Evolutionary conservation across 495 filamentous ascomycete genomes (phyloP).

Genomic region (Cetradonia linearis): DNA sequence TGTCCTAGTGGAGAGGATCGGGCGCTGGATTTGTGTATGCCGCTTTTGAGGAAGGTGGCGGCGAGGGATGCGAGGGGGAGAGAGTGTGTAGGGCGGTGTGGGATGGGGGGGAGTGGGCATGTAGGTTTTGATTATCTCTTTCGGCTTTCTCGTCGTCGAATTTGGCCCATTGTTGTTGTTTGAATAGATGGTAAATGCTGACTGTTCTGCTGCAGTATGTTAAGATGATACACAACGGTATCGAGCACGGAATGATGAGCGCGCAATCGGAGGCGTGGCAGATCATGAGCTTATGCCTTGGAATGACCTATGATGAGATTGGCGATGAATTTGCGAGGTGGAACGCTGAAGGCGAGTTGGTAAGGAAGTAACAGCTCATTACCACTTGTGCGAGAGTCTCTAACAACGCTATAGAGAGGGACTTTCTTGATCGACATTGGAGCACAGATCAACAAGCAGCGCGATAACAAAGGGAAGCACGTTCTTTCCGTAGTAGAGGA

Average conservation of each 20-base stretch:
- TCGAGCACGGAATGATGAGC: conserved; percentile 62
- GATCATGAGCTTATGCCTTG: conserved; percentile 50
- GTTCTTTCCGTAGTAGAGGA: conserved; percentile 59
- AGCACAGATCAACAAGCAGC: conserved; percentile 47
- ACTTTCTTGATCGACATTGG: conserved; percentile 58
- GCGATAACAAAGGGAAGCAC: conserved; percentile 38
- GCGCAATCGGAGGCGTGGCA: conserved; percentile 55
- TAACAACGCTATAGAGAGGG: conserved; percentile 27
- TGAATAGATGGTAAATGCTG: neutral
- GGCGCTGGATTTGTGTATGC: conserved; percentile 50
- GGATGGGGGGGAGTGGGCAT: conserved; percentile 49
- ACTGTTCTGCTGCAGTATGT: conserved; percentile 37
- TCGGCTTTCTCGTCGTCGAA: neutral
- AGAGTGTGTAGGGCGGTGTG: conserved; percentile 53
- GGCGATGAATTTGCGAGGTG: conserved; percentile 50
- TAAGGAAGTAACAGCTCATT: conserved; percentile 14
- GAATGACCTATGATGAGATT: conserved; percentile 52
- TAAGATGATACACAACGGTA: conserved; percentile 73
- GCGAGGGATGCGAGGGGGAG: conserved; percentile 49
- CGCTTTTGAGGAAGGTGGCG: conserved; percentile 49
- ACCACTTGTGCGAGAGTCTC: neutral
- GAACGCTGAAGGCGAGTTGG: conserved; percentile 49
- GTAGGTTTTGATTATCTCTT: neutral
- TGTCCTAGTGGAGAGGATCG: conserved; percentile 53
- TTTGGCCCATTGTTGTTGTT: too few relatives aligned